Percentiles rank a stretch among this genome's conserved stretches.
Conservation (phyloP, 2,329 filamentous ascomycete species). For the Penicillium brasilianum region DNA sequence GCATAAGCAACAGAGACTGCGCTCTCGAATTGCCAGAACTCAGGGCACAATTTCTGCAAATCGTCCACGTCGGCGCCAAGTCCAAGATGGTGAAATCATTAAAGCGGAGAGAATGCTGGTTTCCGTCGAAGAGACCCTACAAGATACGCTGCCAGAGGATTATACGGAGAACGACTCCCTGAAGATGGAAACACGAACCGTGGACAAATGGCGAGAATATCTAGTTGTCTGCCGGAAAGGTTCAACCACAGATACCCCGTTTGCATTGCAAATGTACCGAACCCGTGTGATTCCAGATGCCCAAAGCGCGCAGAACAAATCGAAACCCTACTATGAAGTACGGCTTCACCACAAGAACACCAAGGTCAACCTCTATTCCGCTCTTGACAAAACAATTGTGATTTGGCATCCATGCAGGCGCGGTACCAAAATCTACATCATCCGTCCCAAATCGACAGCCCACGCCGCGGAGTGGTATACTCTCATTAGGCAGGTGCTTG, state of each 20-base stretch:
- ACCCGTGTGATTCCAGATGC: constrained; percentile 67
- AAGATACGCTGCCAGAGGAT: constrained; percentile 60
- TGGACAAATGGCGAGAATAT: constrained; percentile 71
- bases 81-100: constrained; percentile 64
- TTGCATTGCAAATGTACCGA: constrained; percentile 65
- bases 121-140: constrained; percentile 60
- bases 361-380: constrained; percentile 67
- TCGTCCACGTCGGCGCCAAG: constrained; percentile 43
- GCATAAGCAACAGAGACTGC: constrained; percentile 47
- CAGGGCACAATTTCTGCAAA: constrained; percentile 42
- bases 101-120: constrained; percentile 73
- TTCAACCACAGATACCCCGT: constrained; percentile 59
- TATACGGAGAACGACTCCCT: constrained; percentile 68
- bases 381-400: constrained; percentile 70
- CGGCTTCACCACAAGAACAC: constrained; percentile 58
- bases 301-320: constrained; percentile 58
- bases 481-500: constrained; percentile 64
- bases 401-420: constrained; percentile 62
- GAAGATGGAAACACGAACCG: constrained; percentile 61
- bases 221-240: constrained; percentile 65
- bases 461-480: constrained; percentile 72
- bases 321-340: constrained; percentile 60
- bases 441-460: constrained; percentile 64
- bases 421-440: constrained; percentile 65
- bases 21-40: constrained; percentile 44